Base-by-base conservation (phyloP, 208 protist genomes). In the Trypanosoma avium region DNA sequence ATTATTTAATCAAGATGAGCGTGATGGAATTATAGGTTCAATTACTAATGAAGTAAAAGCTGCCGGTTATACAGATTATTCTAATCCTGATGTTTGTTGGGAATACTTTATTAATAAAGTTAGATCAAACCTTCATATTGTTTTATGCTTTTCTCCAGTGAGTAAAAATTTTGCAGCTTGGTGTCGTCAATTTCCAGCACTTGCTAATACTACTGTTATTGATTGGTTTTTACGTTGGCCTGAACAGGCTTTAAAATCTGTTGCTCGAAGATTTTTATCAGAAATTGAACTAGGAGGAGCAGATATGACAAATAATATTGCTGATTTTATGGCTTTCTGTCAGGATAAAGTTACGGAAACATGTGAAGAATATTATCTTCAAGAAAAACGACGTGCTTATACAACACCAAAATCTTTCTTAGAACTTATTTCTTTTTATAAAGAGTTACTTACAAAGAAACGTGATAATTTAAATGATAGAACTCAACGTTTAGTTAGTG, bases 171-270 rank as follows among this genome's bases (percentile, higher is more conserved):
- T 99, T 70, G 89, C 97, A 26, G 57, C 85, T 42, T 98, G 98
- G 84, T 98, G 93, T 68, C 85, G 98, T 42, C 94, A 99, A 82
- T 99, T 99, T 93, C 98, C 98, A 32, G 97, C 97, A n/a, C 73
- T 99, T 12, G 91, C 98, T 29, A 99, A 97, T 78, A 98, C 94
- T 27, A 99, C 97, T 21, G 89, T 97, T 35, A 99, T 99, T 76
- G 97, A 99, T 88, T 99, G 98, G 97, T 99, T 99, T 88, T 93
- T 99, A 60, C 82, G 82, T 61, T 99, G 98, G 98, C 97, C 98
- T 7, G 82, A 98, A 70, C 96, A 99, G 63, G 98, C 97, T 15
- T 87, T 99, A 8, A 82, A 94, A 66, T 98, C 96, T 24, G 98
- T 99, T 35, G 97, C 97, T 42, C 75, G 85, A 50, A 81, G 92